Percentiles rank a stretch among this genome's conserved stretches.
Evolutionary conservation across 2,329 filamentous ascomycete species (phyloP).

Genomic region (Aspergillus sp.): DNA sequence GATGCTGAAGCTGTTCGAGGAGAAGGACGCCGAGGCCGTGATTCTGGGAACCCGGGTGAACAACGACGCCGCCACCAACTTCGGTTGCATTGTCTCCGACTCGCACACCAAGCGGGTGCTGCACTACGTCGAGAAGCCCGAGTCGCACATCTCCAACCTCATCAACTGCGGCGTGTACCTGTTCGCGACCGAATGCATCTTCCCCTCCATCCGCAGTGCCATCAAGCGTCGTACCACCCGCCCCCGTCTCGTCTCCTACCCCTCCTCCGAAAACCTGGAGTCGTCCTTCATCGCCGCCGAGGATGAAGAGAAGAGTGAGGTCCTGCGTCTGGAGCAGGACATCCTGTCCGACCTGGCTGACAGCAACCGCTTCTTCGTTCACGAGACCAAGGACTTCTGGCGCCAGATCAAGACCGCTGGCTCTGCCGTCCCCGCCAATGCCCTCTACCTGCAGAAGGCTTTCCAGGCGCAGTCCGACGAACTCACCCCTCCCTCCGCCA

Average conservation of each 20-base stretch:
- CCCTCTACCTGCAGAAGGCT: slow-evolving; percentile 92
- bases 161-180: slow-evolving; percentile 99
- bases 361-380: slow-evolving; percentile 96
- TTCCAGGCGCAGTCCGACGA: slow-evolving; percentile 79
- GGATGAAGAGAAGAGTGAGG: slow-evolving; percentile 76
- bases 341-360: slow-evolving; percentile 94
- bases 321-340: slow-evolving; percentile 94
- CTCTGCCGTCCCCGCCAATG: slow-evolving; percentile 93
- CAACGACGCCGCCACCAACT: slow-evolving; percentile 91
- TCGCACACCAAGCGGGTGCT: slow-evolving; percentile 90
- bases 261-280: slow-evolving; percentile 90
- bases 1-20: slow-evolving; percentile 92
- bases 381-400: slow-evolving; percentile 99
- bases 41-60: slow-evolving; percentile 90
- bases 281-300: slow-evolving; percentile 64
- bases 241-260: slow-evolving; percentile 89
- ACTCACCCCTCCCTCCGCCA: slow-evolving; percentile 77
- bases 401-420: slow-evolving; percentile 99
- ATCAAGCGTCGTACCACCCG: slow-evolving; percentile 95
- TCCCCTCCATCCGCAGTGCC: slow-evolving; percentile 88
- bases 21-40: slow-evolving; percentile 93
- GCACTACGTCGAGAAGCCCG: slow-evolving; percentile 98
- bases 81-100: slow-evolving; percentile 96
- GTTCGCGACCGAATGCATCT: slow-evolving; percentile 92
- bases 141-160: slow-evolving; percentile 94